These are phyloP conservation scores for Microsporum canis DNA, from an alignment of 2,329 filamentous ascomycete species.

Conservation along the genomic window DNA sequence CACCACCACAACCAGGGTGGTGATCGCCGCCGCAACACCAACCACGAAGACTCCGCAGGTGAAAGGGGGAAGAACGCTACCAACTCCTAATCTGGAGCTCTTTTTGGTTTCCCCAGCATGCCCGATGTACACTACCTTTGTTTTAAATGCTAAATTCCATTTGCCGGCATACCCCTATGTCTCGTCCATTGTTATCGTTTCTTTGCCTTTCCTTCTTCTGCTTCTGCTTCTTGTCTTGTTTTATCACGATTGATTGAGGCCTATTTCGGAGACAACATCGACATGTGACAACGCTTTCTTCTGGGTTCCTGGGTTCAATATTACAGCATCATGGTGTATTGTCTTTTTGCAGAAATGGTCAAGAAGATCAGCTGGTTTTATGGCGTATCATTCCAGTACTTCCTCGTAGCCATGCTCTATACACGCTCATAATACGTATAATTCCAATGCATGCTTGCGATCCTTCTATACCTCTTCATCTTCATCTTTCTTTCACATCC, in stretches of 20 bases:
- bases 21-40: slow-evolving; percentile 33
- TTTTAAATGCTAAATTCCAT: slow-evolving; percentile 1
- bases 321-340: not conserved
- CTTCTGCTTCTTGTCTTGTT: not conserved
- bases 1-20: slow-evolving; percentile 13
- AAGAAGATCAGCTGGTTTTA: not conserved
- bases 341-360: not conserved
- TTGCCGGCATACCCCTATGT: not conserved
- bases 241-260: slow-evolving; percentile 3
- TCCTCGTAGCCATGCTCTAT: not conserved
- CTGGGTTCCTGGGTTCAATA: not conserved
- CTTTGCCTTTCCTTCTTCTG: slow-evolving; percentile 1
- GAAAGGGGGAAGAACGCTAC: slow-evolving; percentile 31
- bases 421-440: not conserved
- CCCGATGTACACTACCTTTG: slow-evolving; percentile 8
- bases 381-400: not conserved
- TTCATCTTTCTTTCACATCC: not conserved
- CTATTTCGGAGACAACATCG: not conserved
- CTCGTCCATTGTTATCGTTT: slow-evolving; percentile 4
- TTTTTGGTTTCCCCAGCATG: slow-evolving; percentile 5
- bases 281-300: not conserved
- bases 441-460: not conserved
- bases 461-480: not conserved
- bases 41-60: slow-evolving; percentile 33
- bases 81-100: slow-evolving; percentile 19